Evolutionary conservation across 257 asterid species (phyloP).

Genomic region (Petunia axillaris): DNA sequence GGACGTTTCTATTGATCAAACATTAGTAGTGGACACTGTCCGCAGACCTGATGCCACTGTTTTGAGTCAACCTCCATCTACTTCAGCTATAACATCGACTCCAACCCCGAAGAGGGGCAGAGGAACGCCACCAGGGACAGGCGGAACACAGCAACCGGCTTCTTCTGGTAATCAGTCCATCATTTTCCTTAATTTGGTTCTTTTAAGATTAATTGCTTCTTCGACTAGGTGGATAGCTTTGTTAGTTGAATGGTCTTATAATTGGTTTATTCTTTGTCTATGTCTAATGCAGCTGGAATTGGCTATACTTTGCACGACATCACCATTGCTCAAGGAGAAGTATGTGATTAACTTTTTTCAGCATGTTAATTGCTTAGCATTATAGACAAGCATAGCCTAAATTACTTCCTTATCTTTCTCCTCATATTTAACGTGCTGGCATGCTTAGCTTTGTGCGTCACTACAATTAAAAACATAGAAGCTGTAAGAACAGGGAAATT

Average conservation of each 20-base stretch:
- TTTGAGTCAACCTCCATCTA: no score
- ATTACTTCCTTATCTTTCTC: background rate
- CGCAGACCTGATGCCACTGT: no score
- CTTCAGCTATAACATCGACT: no score
- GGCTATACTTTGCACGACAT: background rate
- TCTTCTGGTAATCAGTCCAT: background rate
- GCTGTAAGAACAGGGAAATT: background rate
- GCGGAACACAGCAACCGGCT: background rate
- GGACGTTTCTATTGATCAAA: no score
- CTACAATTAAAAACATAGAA: no score
- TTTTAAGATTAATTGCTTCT: background rate
- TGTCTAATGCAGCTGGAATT: background rate
- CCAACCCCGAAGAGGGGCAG: no score
- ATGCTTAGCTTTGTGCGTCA: no score
- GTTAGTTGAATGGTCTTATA: background rate
- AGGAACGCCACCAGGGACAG: no score
- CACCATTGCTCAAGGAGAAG: background rate
- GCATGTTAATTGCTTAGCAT: background rate
- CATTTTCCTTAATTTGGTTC: background rate
- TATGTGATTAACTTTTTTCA: background rate
- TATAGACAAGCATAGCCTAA: no score
- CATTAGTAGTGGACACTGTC: no score
- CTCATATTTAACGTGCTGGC: background rate
- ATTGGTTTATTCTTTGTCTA: background rate
- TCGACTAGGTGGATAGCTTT: background rate